Percentiles rank a stretch among this genome's conserved stretches.
These are phyloP conservation scores for Sordariomycetes sp. DNA, from an alignment of 2,329 filamentous ascomycete genomes.

Conservation along the genomic window DNA sequence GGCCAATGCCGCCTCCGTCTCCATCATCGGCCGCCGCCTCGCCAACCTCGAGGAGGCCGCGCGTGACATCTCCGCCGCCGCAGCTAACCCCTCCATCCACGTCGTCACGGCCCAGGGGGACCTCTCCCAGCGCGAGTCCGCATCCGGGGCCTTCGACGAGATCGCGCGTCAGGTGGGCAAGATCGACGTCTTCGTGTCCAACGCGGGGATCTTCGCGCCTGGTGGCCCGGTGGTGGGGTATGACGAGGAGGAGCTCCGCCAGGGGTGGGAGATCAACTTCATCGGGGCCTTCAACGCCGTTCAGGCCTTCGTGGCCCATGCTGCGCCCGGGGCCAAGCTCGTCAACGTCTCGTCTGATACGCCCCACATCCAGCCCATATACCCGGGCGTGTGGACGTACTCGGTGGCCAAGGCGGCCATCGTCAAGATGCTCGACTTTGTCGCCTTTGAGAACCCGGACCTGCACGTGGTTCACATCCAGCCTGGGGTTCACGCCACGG, in stretches of 20 bases:
- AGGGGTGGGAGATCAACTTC: conserved; percentile 13
- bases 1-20: conserved; percentile 25
- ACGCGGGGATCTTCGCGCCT: conserved; percentile 16
- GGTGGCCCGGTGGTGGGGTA: background rate
- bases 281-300: conserved; percentile 14
- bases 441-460: conserved; percentile 25
- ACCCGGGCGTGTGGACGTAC: conserved; percentile 16
- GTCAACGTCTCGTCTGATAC: conserved; percentile 12
- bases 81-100: conserved; percentile 37
- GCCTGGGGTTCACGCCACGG: conserved; percentile 25
- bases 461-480: conserved; percentile 30
- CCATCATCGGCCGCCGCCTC: conserved; percentile 27
- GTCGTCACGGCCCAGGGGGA: conserved; percentile 19
- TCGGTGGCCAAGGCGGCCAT: conserved; percentile 27
- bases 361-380: background rate
- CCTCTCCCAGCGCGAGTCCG: conserved; percentile 16
- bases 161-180: conserved; percentile 15
- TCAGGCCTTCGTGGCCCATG: conserved; percentile 11
- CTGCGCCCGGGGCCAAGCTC: conserved; percentile 9
- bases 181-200: conserved; percentile 24
- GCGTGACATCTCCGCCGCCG: conserved; percentile 26
- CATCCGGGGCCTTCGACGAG: conserved; percentile 7
- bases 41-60: conserved; percentile 18
- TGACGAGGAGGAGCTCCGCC: conserved; percentile 9
- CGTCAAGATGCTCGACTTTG: conserved; percentile 27